Evolutionary conservation across 2,329 filamentous ascomycete species (phyloP), one percentile per base, ranked within the genome.

Genomic region (Pochonia chlamydosporia): DNA sequence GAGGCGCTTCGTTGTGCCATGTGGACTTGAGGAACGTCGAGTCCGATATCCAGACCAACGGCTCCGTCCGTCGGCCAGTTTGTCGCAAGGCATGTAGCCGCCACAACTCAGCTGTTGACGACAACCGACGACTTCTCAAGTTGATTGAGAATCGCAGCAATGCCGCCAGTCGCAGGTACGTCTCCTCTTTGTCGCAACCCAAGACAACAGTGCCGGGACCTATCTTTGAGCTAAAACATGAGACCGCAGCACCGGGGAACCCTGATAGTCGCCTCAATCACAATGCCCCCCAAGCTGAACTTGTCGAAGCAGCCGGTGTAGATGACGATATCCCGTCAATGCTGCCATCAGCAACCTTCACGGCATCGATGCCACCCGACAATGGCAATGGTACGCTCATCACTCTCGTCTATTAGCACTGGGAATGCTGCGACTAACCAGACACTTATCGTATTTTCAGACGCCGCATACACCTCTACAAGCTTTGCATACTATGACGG

Each of bases 401-500:
- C n/a, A 36, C 35, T n/a, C n/a, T n/a, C n/a, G n/a, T n/a, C n/a
- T n/a, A n/a, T n/a, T n/a, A n/a, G n/a, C n/a, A n/a, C n/a, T n/a
- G n/a, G n/a, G n/a, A n/a, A n/a, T n/a, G n/a, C n/a, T n/a, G n/a
- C n/a, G n/a, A n/a, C n/a, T n/a, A n/a, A n/a, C n/a, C n/a, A n/a
- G n/a, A n/a, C n/a, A n/a, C n/a, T n/a, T n/a, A n/a, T n/a, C n/a
- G n/a, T n/a, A n/a, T n/a, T n/a, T n/a, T n/a, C n/a, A 39, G 35
- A 23, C 9, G 8, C 23, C n/a, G 4, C 35, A 16, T 21, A 39
- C 16, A 11, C 35, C 20, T 10, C 35, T 13, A 11, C 7, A 23
- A 39, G 35, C 11, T 23, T 20, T 23, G 35, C 11, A 6, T 39
- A 39, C 35, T 39, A 55, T 23, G 63, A 68, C 51, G 63, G 62